Base-by-base conservation (phyloP, 225 moss, liverwort and hornwort species). In the Physcomitrium patens region DNA sequence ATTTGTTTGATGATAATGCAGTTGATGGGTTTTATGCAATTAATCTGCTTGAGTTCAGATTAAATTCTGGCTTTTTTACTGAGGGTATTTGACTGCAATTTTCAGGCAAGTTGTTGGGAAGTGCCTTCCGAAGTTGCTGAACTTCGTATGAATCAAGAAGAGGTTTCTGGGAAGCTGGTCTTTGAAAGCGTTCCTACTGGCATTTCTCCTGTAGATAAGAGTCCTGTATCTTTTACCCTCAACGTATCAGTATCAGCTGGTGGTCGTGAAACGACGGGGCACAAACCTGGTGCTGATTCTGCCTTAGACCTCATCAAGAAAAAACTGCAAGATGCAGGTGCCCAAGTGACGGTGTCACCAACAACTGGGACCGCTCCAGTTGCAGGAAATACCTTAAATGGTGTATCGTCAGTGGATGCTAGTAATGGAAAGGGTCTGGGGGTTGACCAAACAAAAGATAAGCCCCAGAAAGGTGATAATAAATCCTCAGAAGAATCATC, bases 231-330 rank as follows among this genome's bases (percentile, higher is more conserved):
- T 14, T 92, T 96, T 70, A 90, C 87, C 72, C 82, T 92, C 0
- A 90, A 79, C 77, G 69, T 93, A 17, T 90, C 96, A 73, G 90
- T 93, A 52, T 93, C 90, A 42, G 84, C 87, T 60, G 91, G 93
- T 43, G 93, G 96, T 43, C 81, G 93, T 44, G 93, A 96, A 82
- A 89, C 90, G 56, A 27, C 80, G 59, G 90, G 85, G 55, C 90
- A 93, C 46, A 93, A 92, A 71, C 70, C 80, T 63, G 79, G 79
- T 54, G 60, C 87, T 23, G 92, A 90, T 47, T 93, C 91, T 73
- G 90, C 96, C 69, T 67, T 93, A 51, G 93, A 93, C 81, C 83
- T 96, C 18, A 96, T 96, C 31, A 93, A 96, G 79, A 96, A 90
- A 74, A 96, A 96, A 81, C 75, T 96, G 61, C 96, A 96, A 85